Conservation (phyloP, 169 alveolate species). For the Plasmodium berghei region DNA sequence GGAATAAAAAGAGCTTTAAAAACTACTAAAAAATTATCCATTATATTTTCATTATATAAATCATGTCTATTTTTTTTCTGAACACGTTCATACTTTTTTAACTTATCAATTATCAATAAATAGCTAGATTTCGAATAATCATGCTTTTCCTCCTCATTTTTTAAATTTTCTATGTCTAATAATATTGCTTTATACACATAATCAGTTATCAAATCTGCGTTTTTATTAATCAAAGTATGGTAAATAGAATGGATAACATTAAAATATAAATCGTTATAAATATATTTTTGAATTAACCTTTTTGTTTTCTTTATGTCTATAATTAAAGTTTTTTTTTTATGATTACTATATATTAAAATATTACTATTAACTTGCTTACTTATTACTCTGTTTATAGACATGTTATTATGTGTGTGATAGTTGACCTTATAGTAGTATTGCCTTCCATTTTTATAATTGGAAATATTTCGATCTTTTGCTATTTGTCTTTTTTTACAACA, state of each 20-base stretch:
- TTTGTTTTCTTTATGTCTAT: conserved; percentile 8
- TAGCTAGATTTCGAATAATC: too few species aligned
- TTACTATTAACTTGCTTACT: not conserved
- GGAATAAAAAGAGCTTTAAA: conserved; percentile 1
- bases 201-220: not conserved
- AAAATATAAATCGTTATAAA: conserved; percentile 30
- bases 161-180: not conserved
- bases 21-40: not conserved
- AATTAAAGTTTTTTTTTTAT: not conserved
- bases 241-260: conserved; percentile 22
- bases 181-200: not conserved
- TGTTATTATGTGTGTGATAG: not conserved
- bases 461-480: not conserved
- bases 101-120: not conserved
- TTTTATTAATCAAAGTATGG: conserved; percentile 10
- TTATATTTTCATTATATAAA: not conserved
- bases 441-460: not conserved
- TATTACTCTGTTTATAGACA: conserved; percentile 8
- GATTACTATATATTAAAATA: not conserved
- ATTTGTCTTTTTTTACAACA: not conserved
- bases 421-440: too few species aligned
- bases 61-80: not conserved
- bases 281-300: not conserved
- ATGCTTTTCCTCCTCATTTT: not conserved
- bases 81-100: not conserved